phyloP scores from a whole-genome alignment of 164 flowering plant species.

The Annona squamosa region DNA sequence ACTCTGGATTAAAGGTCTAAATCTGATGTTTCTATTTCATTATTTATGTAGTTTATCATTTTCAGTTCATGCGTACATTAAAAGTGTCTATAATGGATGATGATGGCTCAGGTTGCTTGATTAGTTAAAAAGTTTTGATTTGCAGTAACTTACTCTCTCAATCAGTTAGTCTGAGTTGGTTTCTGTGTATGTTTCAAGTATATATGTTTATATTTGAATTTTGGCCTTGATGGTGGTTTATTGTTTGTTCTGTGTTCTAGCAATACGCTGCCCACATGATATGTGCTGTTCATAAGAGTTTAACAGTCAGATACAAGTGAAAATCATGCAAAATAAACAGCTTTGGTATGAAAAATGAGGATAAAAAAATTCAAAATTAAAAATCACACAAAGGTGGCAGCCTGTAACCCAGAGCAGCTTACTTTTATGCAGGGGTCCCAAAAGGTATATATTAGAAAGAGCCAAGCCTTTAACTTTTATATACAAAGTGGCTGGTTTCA shows the following conservation, averaged over 20 bases:
- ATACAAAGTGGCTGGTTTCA: too few relatives aligned
- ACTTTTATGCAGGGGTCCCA: too few relatives aligned
- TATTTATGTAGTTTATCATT: too few relatives aligned
- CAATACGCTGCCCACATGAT: background rate
- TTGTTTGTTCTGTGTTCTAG: background rate
- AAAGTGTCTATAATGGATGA: background rate
- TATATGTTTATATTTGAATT: background rate
- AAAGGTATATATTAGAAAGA: too few relatives aligned
- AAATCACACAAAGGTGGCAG: too few relatives aligned
- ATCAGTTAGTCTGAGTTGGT: background rate
- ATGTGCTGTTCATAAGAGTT: background rate
- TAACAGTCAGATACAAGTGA: too few relatives aligned
- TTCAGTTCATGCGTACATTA: background rate
- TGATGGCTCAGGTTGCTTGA: background rate
- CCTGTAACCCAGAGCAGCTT: too few relatives aligned
- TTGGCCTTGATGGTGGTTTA: background rate
- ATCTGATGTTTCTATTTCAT: background rate
- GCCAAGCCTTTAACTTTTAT: too few relatives aligned
- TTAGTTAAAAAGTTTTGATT: background rate
- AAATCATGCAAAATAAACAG: too few relatives aligned
- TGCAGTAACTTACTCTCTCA: background rate
- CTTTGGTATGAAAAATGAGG: too few relatives aligned
- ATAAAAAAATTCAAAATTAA: too few relatives aligned
- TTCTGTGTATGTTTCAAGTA: background rate
- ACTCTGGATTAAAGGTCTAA: conserved; percentile 27